These are phyloP conservation scores for Solanum chacoense DNA, from an alignment of 305 asterid genomes.

Conservation along the genomic window DNA sequence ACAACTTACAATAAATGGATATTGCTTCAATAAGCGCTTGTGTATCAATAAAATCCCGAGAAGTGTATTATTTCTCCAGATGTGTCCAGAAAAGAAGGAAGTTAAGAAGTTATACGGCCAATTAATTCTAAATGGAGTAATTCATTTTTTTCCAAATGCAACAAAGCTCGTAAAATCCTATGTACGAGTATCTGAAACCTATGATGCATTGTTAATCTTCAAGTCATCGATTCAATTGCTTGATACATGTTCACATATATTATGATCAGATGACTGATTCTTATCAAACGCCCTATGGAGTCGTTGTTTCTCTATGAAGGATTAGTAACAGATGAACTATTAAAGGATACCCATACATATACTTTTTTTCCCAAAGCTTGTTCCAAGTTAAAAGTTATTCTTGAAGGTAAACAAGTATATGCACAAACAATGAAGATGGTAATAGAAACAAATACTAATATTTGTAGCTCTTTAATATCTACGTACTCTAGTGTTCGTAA, in stretches of 20 bases:
- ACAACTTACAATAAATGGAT: conserved; percentile 1
- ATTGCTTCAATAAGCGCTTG: not conserved
- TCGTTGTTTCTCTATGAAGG: conserved; percentile 1
- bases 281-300: not conserved
- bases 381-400: not conserved
- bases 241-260: conserved; percentile 9
- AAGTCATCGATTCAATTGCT: not conserved
- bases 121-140: conserved; percentile 10
- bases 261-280: conserved; percentile 14
- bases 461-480: conserved; percentile 7
- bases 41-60: not conserved
- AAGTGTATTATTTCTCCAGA: not conserved
- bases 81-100: conserved; percentile 1
- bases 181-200: not conserved
- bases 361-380: conserved; percentile 15
- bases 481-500: conserved; percentile 7
- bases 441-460: not conserved
- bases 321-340: not conserved
- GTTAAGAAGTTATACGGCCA: conserved; percentile 12
- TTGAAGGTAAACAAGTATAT: conserved; percentile 8
- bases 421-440: conserved; percentile 10
- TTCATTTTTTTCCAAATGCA: conserved; percentile 3
- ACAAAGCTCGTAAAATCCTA: conserved; percentile 17
- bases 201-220: conserved; percentile 8
- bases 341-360: conserved; percentile 7